Percentiles rank a stretch among this genome's conserved stretches.
Evolutionary conservation across 495 filamentous ascomycete species (phyloP).

Genomic region (Daldinia grandis): DNA sequence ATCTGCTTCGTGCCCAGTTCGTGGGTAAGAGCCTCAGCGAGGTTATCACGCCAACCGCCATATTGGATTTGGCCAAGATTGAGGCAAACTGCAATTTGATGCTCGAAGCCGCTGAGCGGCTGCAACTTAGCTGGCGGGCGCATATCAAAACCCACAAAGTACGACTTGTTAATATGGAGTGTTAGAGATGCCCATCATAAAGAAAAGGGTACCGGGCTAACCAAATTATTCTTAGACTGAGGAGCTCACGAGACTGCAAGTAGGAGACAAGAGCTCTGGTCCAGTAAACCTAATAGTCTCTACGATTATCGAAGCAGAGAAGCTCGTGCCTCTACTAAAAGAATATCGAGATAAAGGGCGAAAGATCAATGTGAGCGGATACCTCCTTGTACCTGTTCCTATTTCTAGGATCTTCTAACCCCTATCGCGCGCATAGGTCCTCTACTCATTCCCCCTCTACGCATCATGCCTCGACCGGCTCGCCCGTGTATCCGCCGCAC

Average conservation of each 20-base stretch:
- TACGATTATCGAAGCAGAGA: conserved; percentile 79
- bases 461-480: conserved; percentile 69
- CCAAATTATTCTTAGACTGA: conserved; percentile 61
- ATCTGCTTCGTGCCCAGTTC: conserved; percentile 57
- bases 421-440: conserved; percentile 56
- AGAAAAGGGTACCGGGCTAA: neutral
- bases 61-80: conserved; percentile 75
- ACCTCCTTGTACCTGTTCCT: conserved; percentile 4
- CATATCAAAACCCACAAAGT: conserved; percentile 93
- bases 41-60: conserved; percentile 70
- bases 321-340: conserved; percentile 67
- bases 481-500: conserved; percentile 54
- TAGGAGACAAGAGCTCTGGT: conserved; percentile 60
- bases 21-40: conserved; percentile 69
- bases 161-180: conserved; percentile 11
- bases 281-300: conserved; percentile 77
- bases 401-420: neutral
- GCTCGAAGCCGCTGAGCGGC: conserved; percentile 66
- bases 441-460: conserved; percentile 79
- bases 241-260: conserved; percentile 77
- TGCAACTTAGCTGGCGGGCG: conserved; percentile 75
- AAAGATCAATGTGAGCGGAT: conserved; percentile 61
- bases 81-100: conserved; percentile 76
- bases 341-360: conserved; percentile 62
- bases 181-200: neutral